phyloP scores from a whole-genome alignment of 1,139 yeast genomes.

The Candida glucosophila region DNA sequence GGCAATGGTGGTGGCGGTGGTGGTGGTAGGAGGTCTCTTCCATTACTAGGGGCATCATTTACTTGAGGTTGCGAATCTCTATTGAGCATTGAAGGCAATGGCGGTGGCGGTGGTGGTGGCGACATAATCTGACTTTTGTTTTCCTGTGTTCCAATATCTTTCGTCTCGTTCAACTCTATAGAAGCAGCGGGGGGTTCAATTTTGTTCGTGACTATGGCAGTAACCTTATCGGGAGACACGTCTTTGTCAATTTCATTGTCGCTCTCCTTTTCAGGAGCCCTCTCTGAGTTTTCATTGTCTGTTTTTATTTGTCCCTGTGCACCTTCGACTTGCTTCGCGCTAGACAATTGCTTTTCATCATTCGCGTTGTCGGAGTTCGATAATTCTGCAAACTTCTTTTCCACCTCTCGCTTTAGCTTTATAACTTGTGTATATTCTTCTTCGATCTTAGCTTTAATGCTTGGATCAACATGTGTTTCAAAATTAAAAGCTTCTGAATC shows the following conservation, averaged over 20 bases:
- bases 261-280: too few relatives aligned
- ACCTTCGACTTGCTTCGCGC: too few relatives aligned
- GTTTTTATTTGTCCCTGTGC: too few relatives aligned
- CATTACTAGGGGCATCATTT: too few relatives aligned
- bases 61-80: too few relatives aligned
- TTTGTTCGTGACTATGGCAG: background rate
- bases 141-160: too few relatives aligned
- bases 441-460: conserved; percentile 27
- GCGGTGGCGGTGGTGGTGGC: conserved; percentile 2
- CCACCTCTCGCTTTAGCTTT: conserved; percentile 33
- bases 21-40: too few relatives aligned
- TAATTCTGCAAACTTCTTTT: conserved; percentile 21
- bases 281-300: conserved; percentile 1
- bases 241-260: too few relatives aligned
- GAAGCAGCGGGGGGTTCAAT: background rate
- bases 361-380: conserved; percentile 6
- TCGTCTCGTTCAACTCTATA: too few relatives aligned
- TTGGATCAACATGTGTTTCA: conserved; percentile 21
- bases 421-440: conserved; percentile 41
- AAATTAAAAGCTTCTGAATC: conserved; percentile 10
- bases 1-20: conserved; percentile 3
- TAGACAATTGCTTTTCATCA: too few relatives aligned
- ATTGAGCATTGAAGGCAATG: conserved; percentile 2
- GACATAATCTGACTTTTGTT: too few relatives aligned
- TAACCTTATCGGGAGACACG: background rate